phyloP scores from a whole-genome alignment of 208 protist genomes.

The Sergeia podlipaevii region DNA sequence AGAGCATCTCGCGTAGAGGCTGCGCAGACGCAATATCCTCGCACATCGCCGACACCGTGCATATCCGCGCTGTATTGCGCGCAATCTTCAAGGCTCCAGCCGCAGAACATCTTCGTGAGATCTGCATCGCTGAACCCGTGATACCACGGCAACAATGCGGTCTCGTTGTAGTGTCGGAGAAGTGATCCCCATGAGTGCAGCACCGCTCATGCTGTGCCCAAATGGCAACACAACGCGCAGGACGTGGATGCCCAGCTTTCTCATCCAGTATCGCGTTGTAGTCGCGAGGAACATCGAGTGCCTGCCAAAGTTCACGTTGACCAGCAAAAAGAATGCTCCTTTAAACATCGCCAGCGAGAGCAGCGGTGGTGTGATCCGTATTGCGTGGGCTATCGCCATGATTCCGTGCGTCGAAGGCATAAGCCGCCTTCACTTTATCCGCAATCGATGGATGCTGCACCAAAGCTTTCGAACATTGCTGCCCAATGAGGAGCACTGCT shows the following conservation, averaged over 20 bases:
- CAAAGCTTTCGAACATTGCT: conserved; percentile 33
- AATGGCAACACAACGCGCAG: conserved; percentile 52
- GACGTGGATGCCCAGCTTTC: conserved; percentile 18
- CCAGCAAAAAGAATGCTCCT: conserved; percentile 44
- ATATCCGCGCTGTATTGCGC: conserved; percentile 33
- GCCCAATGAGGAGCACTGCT: conserved; percentile 77
- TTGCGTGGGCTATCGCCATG: conserved; percentile 72
- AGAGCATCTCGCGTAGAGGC: conserved; percentile 44
- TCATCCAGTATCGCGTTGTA: conserved; percentile 23
- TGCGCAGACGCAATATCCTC: conserved; percentile 40
- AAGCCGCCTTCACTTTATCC: conserved; percentile 30
- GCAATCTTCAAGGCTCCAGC: too few species aligned
- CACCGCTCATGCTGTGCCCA: conserved; percentile 88
- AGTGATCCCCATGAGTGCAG: conserved; percentile 63
- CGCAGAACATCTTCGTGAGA: too few species aligned
- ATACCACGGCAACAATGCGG: conserved; percentile 22
- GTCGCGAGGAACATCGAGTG: conserved; percentile 1
- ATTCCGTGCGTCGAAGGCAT: conserved; percentile 81
- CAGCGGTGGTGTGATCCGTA: conserved; percentile 48
- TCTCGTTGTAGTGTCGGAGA: conserved; percentile 75
- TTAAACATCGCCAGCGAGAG: conserved; percentile 74
- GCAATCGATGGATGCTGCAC: conserved; percentile 35
- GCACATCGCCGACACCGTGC: conserved; percentile 50
- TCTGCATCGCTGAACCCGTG: conserved; percentile 4
- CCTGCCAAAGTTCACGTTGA: conserved; percentile 7